phyloP scores from a whole-genome alignment of 345 rosid species.

The Pelargonium nanum region DNA sequence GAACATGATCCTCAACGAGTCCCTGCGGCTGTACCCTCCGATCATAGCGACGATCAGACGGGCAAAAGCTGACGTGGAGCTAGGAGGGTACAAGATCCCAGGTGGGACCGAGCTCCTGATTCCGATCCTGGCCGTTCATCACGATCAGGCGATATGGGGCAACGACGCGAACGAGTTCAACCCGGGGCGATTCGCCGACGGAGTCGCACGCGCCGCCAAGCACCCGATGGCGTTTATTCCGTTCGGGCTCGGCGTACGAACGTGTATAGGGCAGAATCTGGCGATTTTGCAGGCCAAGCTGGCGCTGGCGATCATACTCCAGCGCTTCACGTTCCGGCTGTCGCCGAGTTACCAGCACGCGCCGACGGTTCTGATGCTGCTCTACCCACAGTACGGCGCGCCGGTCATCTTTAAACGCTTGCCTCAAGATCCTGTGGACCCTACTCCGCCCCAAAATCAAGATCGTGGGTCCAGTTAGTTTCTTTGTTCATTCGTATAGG shows the following conservation, averaged over 20 bases:
- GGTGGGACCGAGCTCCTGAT: constrained; percentile 52
- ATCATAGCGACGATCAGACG: constrained; percentile 61
- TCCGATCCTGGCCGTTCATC: constrained; percentile 72
- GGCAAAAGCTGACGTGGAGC: constrained; percentile 44
- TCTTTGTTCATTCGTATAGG: background rate
- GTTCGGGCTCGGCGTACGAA: constrained; percentile 65
- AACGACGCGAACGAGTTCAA: constrained; percentile 66
- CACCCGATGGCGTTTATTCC: constrained; percentile 65
- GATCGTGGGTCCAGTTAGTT: constrained; percentile 9
- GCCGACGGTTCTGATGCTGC: constrained; percentile 54
- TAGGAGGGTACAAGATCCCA: constrained; percentile 76
- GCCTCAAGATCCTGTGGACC: constrained; percentile 2
- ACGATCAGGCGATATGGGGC: constrained; percentile 69
- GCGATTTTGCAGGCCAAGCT: constrained; percentile 71
- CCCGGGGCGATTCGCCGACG: constrained; percentile 57
- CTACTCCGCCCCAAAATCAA: background rate
- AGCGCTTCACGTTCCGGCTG: constrained; percentile 50
- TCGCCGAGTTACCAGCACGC: constrained; percentile 70
- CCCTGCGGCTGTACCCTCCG: constrained; percentile 64
- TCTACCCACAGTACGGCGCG: constrained; percentile 75
- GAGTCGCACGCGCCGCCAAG: constrained; percentile 63
- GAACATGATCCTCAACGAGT: constrained; percentile 54
- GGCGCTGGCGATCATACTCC: constrained; percentile 50
- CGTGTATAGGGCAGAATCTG: constrained; percentile 73
- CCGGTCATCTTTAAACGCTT: constrained; percentile 49